Evolutionary conservation across 2,329 filamentous ascomycete genomes (phyloP), one percentile per base, ranked within the genome.

Genomic region (Colletotrichum liriopes): DNA sequence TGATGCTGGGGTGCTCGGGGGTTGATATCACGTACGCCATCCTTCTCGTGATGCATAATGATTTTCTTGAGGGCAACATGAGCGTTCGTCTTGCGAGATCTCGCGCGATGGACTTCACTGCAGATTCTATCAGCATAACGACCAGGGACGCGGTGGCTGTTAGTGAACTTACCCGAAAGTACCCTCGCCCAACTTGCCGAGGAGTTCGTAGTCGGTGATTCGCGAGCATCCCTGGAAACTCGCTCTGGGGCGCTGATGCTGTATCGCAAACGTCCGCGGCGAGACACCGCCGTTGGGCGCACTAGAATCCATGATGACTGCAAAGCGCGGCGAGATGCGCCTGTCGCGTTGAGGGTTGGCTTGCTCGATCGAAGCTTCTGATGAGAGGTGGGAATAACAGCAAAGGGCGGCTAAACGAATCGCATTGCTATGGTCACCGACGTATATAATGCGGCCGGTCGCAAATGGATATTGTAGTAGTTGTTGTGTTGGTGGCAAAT

Each of bases 1-100:
- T 41, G 43, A 35, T 41, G 41, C 41, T 18, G 4, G 18, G n/a
- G 29, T 5, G n/a, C 26, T 26, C 49, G 20, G 49, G 26, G 45
- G 32, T 49, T 37, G n/a, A n/a, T 29, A 29, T 26, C 29, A 54
- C 91, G 77, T 83, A 94, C 92, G 61, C 96, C 96, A 83, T 99
- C 96, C 82, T 98, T 98, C 85, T 99, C 96, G 82, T 98, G 97
- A 82, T 98, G 96, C 94, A 98, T 98, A 76, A 99, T 91, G 76
- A 99, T 99, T 88, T 98, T 98, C 86, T 99, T 99, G 79, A 99
- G 83, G 5, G 96, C 96, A 73, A 98, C 93, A 56, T 96, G 82
- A 32, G 90, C 88, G 65, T 93, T 93, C 1, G 91, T 93, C 78
- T 89, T 93, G 78, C 90, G 92, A 37, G 93, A 94, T 73, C 90